Conservation (phyloP, 179 eudicot genomes). For the Corrigiola litoralis region DNA sequence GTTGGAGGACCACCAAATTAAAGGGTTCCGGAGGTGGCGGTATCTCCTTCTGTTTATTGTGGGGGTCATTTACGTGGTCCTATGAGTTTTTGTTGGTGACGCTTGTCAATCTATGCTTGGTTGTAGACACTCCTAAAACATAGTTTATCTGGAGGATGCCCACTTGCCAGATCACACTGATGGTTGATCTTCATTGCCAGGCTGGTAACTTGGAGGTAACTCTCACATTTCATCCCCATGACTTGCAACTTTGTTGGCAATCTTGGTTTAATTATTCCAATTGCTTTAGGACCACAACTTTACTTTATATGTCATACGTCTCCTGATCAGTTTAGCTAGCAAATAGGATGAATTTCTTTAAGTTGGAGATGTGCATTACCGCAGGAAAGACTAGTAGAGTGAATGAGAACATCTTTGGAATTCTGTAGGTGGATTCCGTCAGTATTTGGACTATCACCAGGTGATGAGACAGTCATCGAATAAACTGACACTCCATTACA, state of each 20-base stretch:
- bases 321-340: neutral
- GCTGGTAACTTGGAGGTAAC: slow-evolving; percentile 24
- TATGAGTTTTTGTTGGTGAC: slow-evolving; percentile 16
- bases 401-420: slow-evolving; percentile 69
- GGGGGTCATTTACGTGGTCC: slow-evolving; percentile 20
- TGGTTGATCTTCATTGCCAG: slow-evolving; percentile 11
- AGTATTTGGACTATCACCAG: slow-evolving; percentile 91
- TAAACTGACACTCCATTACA: slow-evolving; percentile 70
- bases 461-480: slow-evolving; percentile 55
- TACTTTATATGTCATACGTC: neutral
- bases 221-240: slow-evolving; percentile 2
- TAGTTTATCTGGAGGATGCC: slow-evolving; percentile 15
- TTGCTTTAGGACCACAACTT: neutral
- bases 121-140: neutral
- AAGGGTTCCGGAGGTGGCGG: slow-evolving; percentile 8
- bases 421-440: slow-evolving; percentile 92
- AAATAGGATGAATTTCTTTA: neutral
- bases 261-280: neutral
- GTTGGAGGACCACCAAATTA: slow-evolving; percentile 18
- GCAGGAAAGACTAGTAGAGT: slow-evolving; percentile 55
- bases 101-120: slow-evolving; percentile 12
- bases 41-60: neutral
- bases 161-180: slow-evolving; percentile 8
- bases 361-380: slow-evolving; percentile 39
- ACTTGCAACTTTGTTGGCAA: neutral